Evolutionary conservation across 1,284 basidiomycete genomes (phyloP).

Genomic region (Ustilago xerochloae): DNA sequence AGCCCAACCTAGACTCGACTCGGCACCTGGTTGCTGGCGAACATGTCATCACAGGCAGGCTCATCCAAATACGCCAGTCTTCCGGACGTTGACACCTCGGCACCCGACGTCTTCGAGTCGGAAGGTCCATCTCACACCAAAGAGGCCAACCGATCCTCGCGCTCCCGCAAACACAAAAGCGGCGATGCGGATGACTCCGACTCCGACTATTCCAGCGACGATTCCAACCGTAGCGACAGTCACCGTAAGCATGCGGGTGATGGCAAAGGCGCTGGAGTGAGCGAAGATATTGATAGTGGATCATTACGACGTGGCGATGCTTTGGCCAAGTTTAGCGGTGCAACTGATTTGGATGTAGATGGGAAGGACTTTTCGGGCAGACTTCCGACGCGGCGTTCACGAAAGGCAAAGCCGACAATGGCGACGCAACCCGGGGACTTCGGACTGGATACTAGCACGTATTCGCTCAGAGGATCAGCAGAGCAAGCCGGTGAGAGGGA

Average conservation of each 20-base stretch:
- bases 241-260: conserved; percentile 30
- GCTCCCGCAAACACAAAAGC: conserved; percentile 10
- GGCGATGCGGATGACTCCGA: conserved; percentile 2
- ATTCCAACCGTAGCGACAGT: conserved; percentile 21
- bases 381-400: not conserved
- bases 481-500: conserved; percentile 4
- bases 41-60: conserved; percentile 17
- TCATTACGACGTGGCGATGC: conserved; percentile 24
- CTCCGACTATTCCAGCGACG: conserved; percentile 25
- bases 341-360: conserved; percentile 21
- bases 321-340: conserved; percentile 28
- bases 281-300: conserved; percentile 32
- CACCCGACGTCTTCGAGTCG: conserved; percentile 47
- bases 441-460: conserved; percentile 42
- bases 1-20: not conserved
- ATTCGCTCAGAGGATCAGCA: conserved; percentile 10
- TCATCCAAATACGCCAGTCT: conserved; percentile 40
- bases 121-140: conserved; percentile 1
- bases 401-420: conserved; percentile 14
- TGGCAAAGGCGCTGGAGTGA: conserved; percentile 9
- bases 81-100: conserved; percentile 38
- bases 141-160: conserved; percentile 4
- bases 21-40: not conserved
- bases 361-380: conserved; percentile 29
- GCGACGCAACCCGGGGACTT: no score